A percentile compares a stretch with the other conserved stretches of the same genome.
These are phyloP conservation scores for Colletotrichum eleusines DNA, from an alignment of 2,329 filamentous ascomycete species.

Conservation along the genomic window DNA sequence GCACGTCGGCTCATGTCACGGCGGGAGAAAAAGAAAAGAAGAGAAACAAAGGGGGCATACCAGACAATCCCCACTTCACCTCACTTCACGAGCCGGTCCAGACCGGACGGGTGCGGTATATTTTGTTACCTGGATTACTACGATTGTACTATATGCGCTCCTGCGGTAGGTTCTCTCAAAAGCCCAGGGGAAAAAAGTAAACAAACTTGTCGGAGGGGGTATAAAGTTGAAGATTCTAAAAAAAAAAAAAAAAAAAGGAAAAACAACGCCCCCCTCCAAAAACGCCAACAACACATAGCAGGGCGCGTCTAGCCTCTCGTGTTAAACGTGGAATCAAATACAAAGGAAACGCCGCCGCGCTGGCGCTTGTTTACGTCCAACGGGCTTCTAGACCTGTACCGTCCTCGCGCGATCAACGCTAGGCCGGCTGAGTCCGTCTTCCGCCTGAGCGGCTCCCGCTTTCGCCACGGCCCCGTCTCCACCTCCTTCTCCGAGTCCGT, in stretches of 20 bases:
- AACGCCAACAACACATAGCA: background rate
- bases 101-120: background rate
- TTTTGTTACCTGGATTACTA: background rate
- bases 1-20: background rate
- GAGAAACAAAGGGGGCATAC: too few relatives aligned
- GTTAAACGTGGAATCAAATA: background rate
- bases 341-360: constrained; percentile 14
- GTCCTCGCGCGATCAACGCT: constrained; percentile 24
- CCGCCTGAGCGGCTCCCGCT: constrained; percentile 1
- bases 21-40: too few relatives aligned
- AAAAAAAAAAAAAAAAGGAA: too few relatives aligned
- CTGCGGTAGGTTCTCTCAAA: background rate
- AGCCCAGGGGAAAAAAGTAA: background rate
- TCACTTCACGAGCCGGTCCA: background rate
- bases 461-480: background rate
- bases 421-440: constrained; percentile 5
- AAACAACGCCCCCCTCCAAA: too few relatives aligned
- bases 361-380: background rate
- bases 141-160: background rate
- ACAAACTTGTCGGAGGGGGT: constrained; percentile 4
- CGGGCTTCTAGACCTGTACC: constrained; percentile 24
- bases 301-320: background rate
- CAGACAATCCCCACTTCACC: background rate
- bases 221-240: constrained; percentile 25
- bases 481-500: background rate